Base-by-base conservation (phyloP, 2,329 filamentous ascomycete species). In the Didymella keratinophila region DNA sequence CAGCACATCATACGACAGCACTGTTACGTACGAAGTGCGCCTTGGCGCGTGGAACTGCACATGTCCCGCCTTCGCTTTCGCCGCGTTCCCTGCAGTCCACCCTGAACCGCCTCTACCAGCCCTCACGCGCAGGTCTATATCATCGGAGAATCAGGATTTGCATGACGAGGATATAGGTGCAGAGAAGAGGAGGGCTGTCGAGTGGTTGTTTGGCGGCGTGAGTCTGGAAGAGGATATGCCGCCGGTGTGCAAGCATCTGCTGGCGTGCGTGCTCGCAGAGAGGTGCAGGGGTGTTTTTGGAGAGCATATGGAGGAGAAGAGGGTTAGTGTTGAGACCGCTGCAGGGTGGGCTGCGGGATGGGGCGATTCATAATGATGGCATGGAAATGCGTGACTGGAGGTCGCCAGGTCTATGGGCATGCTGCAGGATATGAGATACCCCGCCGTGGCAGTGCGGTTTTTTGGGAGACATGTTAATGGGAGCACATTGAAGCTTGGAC, bases 21-120 rank as follows among this genome's bases (percentile, higher is more conserved):
- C 62, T 7, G 65, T 67, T 4, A 62, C 45, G 49, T 96, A 97
- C 77, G 81, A 91, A 67, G 90, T 98, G 16, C 86, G 88, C 10
- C 82, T 93, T 1, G 68, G 76, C 1, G 86, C 89, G 1, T 98
- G 95, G 95, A 93, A 90, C 75, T 99, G 95, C 77, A 91, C 87
- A 1, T 99, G 95, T 79, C 89, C 93, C 3, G 88, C 87, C 1
- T 98, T 98, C 76, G 84, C 89, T 0, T 88, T 96, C 62, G 82
- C 88, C 20, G 85, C 89, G 2, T 93, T 93, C 66, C 75, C 79
- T 2, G 75, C 77, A 1, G 20, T 58, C 4, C 61, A 63, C 32
- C 36, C 63, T 16, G 62, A 67, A 25, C 59, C 60, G 5, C 28
- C 53, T 11, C 37, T 58, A 4, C 51, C 63, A 4, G 32, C n/a